phyloP scores from a whole-genome alignment of 257 asterid species.

The Galeopsis tetrahit region DNA sequence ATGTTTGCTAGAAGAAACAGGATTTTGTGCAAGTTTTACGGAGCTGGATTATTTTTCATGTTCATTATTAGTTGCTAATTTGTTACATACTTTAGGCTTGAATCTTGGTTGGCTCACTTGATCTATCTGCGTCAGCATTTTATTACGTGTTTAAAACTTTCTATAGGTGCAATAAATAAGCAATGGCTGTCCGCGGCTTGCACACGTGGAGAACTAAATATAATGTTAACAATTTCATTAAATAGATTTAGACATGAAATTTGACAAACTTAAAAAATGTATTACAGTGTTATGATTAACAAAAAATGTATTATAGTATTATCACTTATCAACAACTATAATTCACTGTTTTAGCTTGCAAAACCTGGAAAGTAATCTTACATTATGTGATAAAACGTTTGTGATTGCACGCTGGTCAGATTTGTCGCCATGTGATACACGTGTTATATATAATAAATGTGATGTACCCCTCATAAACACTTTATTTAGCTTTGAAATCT shows the following conservation, averaged over 20 bases:
- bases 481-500: not conserved
- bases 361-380: not conserved
- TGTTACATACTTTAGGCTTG: not conserved
- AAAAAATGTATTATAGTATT: not conserved
- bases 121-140: conserved; percentile 23
- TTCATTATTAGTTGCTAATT: conserved; percentile 12
- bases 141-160: conserved; percentile 7
- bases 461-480: not conserved
- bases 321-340: not conserved
- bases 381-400: conserved; percentile 9
- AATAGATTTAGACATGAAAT: not conserved
- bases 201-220: conserved; percentile 3
- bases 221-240: not conserved
- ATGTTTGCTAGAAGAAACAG: not conserved
- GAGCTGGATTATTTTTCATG: conserved; percentile 13
- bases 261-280: not conserved
- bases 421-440: not conserved
- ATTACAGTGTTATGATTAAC: not conserved
- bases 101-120: not conserved
- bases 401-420: not conserved
- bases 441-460: not conserved
- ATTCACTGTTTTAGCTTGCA: conserved; percentile 16
- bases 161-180: not conserved
- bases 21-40: not conserved
- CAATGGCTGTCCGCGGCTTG: not conserved